Base-by-base conservation (phyloP, 768 basidiomycete species). In the Lentinula aciculospora region DNA sequence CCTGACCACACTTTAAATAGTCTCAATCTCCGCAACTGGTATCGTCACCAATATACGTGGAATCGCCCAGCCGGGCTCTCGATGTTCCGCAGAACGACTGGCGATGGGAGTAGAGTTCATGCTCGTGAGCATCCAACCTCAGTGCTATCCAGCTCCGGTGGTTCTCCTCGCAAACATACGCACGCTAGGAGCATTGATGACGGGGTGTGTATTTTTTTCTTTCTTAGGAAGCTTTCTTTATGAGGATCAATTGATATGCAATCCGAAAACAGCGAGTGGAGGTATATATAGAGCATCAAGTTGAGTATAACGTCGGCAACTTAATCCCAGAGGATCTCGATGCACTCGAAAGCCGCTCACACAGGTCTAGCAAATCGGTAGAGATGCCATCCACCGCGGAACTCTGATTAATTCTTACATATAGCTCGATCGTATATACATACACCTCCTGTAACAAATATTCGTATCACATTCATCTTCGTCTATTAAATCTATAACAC, bases 11-110 rank as follows among this genome's bases (percentile, higher is more conserved):
- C 34, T 19, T 19, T 32, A 4, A 32, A 40, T 19, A 62, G 58
- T 3, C 56, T 62, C 17, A 62, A 62, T 40, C 56, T 62, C 3
- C 58, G 61, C 2, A 59, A 62, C 29, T 62, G 61, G 61, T 62
- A 59, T 50, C 61, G 61, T 7, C 61, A 62, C 31, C 61, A 55
- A 51, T 51, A 61, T 21, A 44, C 58, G 12, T 34, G 37, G 60
- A 29, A 53, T 21, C 60, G 46, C 15, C 53, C 60, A 31, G 13
- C 56, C 4, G 54, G 60, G 10, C 49, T 61, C 37, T 54, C 36
- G 10, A 31, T 58, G 40, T 56, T 58, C n/a, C 57, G 48, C 17
- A 31, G 51, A n/a, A 32, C 23, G 15, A 25, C 34, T 7, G 25
- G 21, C n/a, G 23, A 39, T 53, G 51, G 34, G 25, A 17, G n/a